phyloP scores from a whole-genome alignment of 2,329 filamentous ascomycete species.

The Trichophyton rubrum region DNA sequence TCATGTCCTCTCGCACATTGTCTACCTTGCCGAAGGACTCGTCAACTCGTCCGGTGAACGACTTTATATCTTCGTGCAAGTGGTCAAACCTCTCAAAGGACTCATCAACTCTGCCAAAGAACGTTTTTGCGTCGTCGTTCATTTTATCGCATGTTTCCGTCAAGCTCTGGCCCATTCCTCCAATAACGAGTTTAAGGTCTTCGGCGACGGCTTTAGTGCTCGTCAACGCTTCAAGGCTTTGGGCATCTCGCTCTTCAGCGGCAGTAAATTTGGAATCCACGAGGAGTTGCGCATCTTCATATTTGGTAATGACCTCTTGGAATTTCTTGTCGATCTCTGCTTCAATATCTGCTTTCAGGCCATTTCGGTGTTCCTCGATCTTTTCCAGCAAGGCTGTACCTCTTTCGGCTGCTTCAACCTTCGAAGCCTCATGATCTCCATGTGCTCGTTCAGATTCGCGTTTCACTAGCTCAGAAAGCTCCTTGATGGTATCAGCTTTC shows the following conservation, averaged over 20 bases:
- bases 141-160: conserved; percentile 76
- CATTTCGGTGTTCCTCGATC: conserved; percentile 46
- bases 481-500: conserved; percentile 51
- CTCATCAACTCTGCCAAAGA: conserved; percentile 71
- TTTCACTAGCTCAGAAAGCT: conserved; percentile 63
- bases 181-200: conserved; percentile 74
- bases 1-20: neutral
- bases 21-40: neutral
- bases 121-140: conserved; percentile 73
- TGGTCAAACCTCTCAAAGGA: conserved; percentile 65
- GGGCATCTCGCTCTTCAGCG: conserved; percentile 58
- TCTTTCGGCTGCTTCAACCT: conserved; percentile 60
- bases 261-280: conserved; percentile 62
- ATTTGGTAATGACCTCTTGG: conserved; percentile 68
- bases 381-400: conserved; percentile 44
- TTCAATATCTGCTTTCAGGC: conserved; percentile 42
- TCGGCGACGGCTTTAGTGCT: conserved; percentile 70
- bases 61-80: conserved; percentile 54
- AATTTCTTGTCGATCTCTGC: conserved; percentile 64
- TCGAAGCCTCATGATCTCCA: conserved; percentile 63
- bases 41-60: neutral
- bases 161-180: conserved; percentile 68
- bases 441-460: conserved; percentile 79
- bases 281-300: conserved; percentile 67
- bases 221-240: conserved; percentile 60